These are phyloP conservation scores for Colletotrichum sp. DNA, from an alignment of 2,329 filamentous ascomycete genomes.

Conservation along the genomic window DNA sequence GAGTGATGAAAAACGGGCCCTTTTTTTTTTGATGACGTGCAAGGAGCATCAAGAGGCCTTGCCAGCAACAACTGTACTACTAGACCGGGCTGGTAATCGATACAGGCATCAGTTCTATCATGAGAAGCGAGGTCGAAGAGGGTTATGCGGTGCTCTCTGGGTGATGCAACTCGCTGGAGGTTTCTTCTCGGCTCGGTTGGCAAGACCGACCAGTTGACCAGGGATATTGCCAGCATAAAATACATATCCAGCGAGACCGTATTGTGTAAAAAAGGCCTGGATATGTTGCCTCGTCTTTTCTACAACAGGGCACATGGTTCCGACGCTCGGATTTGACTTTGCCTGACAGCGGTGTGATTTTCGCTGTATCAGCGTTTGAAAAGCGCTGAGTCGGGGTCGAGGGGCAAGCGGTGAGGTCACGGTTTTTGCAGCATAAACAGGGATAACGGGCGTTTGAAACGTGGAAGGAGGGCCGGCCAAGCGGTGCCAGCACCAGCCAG, in stretches of 20 bases:
- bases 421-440: neutral
- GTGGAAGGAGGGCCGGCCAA: neutral
- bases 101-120: slow-evolving; percentile 19
- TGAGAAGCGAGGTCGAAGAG: neutral
- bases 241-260: neutral
- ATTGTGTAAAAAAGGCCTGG: neutral
- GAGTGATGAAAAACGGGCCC: slow-evolving; percentile 2
- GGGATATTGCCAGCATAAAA: neutral
- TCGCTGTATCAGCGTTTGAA: neutral
- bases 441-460: slow-evolving; percentile 1
- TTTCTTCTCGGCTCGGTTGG: neutral
- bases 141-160: neutral
- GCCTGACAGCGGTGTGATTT: neutral
- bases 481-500: neutral
- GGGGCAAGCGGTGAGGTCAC: neutral
- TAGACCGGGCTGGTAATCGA: slow-evolving; percentile 24
- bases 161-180: neutral
- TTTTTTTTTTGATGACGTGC: neutral
- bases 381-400: neutral
- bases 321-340: neutral
- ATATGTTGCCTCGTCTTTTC: neutral
- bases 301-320: neutral
- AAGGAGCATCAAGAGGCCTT: neutral
- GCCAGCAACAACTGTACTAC: slow-evolving; percentile 23
- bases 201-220: neutral